Conservation (phyloP, 768 basidiomycete genomes). For the Fistulinella prunicolor region DNA sequence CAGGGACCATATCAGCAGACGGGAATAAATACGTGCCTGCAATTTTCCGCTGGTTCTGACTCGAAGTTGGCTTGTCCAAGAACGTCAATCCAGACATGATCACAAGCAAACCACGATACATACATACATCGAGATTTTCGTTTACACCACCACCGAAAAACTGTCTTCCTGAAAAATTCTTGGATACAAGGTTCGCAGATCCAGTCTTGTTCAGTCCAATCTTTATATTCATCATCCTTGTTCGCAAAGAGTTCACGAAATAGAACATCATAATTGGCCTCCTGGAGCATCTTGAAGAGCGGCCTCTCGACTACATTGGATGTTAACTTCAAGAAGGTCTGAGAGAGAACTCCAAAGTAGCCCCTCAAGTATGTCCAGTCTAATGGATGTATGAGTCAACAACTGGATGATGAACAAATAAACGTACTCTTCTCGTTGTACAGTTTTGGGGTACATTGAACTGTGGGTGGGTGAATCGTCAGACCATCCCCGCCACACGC, state of each 20-base stretch:
- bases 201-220: slow-evolving; percentile 11
- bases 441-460: slow-evolving; percentile 4
- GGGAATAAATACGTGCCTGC: slow-evolving; percentile 6
- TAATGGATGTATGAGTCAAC: neutral
- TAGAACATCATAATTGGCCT: slow-evolving; percentile 4
- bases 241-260: slow-evolving; percentile 8
- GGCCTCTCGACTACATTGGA: slow-evolving; percentile 2
- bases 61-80: neutral
- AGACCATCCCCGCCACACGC: neutral
- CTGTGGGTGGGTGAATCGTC: neutral
- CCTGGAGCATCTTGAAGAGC: slow-evolving; percentile 4
- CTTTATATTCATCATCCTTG: slow-evolving; percentile 2
- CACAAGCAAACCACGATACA: neutral
- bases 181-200: slow-evolving; percentile 2
- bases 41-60: slow-evolving; percentile 4
- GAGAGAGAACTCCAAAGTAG: neutral
- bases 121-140: slow-evolving; percentile 8
- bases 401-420: neutral
- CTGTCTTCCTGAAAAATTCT: slow-evolving; percentile 5
- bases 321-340: slow-evolving; percentile 1
- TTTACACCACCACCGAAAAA: slow-evolving; percentile 12
- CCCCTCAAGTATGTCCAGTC: slow-evolving; percentile 14
- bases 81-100: neutral
- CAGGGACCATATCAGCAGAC: neutral
- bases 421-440: slow-evolving; percentile 15